Conservation (phyloP, 2,329 filamentous ascomycete species). For the Helminthosporium solani region DNA sequence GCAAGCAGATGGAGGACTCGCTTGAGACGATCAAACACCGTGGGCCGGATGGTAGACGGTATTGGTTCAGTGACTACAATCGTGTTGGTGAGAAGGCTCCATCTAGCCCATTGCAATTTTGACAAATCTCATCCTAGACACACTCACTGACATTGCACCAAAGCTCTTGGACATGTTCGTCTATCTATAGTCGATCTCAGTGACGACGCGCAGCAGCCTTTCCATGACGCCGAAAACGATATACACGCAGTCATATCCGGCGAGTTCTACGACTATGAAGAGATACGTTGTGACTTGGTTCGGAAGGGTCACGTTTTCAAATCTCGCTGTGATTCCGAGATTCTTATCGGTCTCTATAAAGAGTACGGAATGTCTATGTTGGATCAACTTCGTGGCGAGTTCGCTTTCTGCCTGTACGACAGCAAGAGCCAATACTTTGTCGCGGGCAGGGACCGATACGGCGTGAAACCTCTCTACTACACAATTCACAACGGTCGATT, state of each 20-base stretch:
- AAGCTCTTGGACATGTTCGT: constrained; percentile 29
- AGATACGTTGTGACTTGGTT: constrained; percentile 43
- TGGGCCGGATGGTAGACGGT: too few relatives aligned
- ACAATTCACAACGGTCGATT: too few relatives aligned
- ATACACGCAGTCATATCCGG: constrained; percentile 61
- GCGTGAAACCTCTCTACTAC: too few relatives aligned
- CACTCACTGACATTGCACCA: constrained; percentile 7
- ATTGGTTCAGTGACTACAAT: too few relatives aligned
- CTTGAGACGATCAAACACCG: too few relatives aligned
- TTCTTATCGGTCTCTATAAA: constrained; percentile 54
- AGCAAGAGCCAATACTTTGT: too few relatives aligned
- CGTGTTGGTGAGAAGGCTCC: too few relatives aligned
- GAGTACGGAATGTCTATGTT: constrained; percentile 48
- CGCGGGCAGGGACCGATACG: too few relatives aligned
- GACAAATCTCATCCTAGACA: too few relatives aligned
- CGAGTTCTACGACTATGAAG: constrained; percentile 59
- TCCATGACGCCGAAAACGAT: constrained; percentile 13
- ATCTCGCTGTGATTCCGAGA: constrained; percentile 56
- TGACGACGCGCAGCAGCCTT: constrained; percentile 25
- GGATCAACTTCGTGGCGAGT: constrained; percentile 55
- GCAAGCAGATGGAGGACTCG: too few relatives aligned
- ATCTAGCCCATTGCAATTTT: too few relatives aligned
- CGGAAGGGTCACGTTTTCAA: constrained; percentile 34
- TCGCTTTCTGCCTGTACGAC: constrained; percentile 56
- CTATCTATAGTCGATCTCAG: constrained; percentile 29